Conservation (phyloP, 2,329 filamentous ascomycete species). For the Apiospora koreana region DNA sequence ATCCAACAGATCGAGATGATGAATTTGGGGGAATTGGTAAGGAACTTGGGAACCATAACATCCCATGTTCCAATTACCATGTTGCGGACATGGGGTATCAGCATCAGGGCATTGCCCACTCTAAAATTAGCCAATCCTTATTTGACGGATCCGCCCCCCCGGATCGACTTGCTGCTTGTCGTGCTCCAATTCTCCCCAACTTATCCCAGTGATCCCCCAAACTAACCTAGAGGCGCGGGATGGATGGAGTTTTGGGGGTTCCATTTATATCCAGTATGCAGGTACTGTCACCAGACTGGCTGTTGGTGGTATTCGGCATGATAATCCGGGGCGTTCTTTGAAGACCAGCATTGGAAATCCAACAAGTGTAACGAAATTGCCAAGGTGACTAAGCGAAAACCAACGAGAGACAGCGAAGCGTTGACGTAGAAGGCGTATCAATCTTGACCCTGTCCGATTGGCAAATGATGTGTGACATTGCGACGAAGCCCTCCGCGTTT, state of each 20-base stretch:
- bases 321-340: background rate
- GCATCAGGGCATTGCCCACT: background rate
- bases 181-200: background rate
- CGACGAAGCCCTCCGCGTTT: background rate
- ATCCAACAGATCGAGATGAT: background rate
- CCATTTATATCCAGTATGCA: background rate
- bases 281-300: background rate
- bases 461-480: background rate
- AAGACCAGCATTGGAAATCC: background rate
- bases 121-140: constrained; percentile 5
- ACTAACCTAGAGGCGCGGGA: background rate
- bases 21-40: background rate
- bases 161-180: background rate
- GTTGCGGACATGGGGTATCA: background rate
- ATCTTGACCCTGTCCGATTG: background rate
- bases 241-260: background rate
- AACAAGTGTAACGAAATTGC: background rate
- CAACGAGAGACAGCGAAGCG: background rate
- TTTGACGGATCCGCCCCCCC: background rate
- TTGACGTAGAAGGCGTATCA: constrained; percentile 1
- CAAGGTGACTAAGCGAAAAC: background rate
- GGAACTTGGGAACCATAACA: background rate
- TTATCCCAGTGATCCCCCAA: background rate
- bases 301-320: background rate
- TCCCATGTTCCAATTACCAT: background rate